A percentile compares a stretch with the other conserved stretches of the same genome.
Evolutionary conservation across 2,329 filamentous ascomycete genomes (phyloP).

Genomic region (Cladophialophora carrionii): DNA sequence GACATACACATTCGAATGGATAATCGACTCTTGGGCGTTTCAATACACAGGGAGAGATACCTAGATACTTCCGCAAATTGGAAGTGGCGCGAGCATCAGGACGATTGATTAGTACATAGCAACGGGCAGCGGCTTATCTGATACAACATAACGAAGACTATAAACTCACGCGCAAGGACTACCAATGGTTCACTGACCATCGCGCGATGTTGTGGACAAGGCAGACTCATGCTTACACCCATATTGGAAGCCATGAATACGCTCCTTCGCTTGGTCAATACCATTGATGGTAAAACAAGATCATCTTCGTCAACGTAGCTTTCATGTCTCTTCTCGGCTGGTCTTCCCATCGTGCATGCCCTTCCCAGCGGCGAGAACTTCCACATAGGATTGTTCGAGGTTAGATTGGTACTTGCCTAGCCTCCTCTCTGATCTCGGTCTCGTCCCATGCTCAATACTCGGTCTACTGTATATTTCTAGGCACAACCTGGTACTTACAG

Average conservation of each 20-base stretch:
- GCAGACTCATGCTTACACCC: not conserved
- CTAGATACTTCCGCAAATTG: not conserved
- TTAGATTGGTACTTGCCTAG: not conserved
- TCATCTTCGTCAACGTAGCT: not conserved
- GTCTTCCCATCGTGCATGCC: not conserved
- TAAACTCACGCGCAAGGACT: not conserved
- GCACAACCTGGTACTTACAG: conserved; percentile 2
- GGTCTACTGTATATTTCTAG: not conserved
- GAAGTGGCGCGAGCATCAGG: not conserved
- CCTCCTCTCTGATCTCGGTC: not conserved
- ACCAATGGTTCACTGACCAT: not conserved
- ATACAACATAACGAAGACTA: not conserved
- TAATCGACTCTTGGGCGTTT: conserved; percentile 10
- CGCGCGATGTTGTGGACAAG: not conserved
- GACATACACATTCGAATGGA: conserved; percentile 7
- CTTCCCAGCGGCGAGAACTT: not conserved
- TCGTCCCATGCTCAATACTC: not conserved
- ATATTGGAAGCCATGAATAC: not conserved
- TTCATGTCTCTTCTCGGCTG: not conserved
- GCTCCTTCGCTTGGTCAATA: not conserved
- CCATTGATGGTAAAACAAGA: not conserved
- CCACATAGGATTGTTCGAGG: not conserved
- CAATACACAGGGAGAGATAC: not conserved
- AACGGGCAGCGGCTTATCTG: conserved; percentile 5
- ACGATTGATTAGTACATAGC: not conserved